Evolutionary conservation across 441 rosid genomes (phyloP), one percentile per base, ranked within the genome.

Genomic region (Mallotus repandus): DNA sequence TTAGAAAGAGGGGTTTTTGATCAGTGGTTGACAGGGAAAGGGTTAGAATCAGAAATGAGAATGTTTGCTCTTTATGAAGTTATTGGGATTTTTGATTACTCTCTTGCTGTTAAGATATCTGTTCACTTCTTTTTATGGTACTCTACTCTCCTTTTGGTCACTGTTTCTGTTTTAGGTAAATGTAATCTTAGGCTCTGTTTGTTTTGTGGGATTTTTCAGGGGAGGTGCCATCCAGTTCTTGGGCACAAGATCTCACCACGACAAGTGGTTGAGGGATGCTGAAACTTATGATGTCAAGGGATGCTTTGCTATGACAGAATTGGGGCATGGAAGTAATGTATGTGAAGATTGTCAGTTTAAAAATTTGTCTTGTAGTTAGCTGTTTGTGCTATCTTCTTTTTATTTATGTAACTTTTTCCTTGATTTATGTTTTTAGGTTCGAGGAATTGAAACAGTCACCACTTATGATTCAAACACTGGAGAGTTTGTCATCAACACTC

Each of bases 271-370:
- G 79, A 85, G 81, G 71, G 89, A 81, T 79, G 83, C 94, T 0
- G 98, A 95, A 76, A 86, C 80, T 67, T 90, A 80, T 72, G 77
- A 72, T 72, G 70, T 91, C 76, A 91, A 84, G 80, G 97, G 99
- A 12, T 95, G 99, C 81, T 95, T 95, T 82, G 90, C 99, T 11
- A 95, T 95, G 98, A 84, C 97, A 7, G 99, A 95, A 80, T 74
- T 95, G 85, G 99, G 99, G 66, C 99, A 95, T 83, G 99, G 98
- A 86, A 95, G 98, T 83, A 92, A 95, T 87, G 98, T 88, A 89
- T 64, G 90, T 63, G 55, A 54, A 50, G 74, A 63, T 72, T 77
- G 41, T 79, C 53, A 43, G 35, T 79, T 55, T 29, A 49, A 29
- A 19, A 41, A 46, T 62, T 29, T 29, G 1, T 29, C 19, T 66